phyloP scores from a whole-genome alignment of 345 rosid species.

The Camelina hispida region DNA sequence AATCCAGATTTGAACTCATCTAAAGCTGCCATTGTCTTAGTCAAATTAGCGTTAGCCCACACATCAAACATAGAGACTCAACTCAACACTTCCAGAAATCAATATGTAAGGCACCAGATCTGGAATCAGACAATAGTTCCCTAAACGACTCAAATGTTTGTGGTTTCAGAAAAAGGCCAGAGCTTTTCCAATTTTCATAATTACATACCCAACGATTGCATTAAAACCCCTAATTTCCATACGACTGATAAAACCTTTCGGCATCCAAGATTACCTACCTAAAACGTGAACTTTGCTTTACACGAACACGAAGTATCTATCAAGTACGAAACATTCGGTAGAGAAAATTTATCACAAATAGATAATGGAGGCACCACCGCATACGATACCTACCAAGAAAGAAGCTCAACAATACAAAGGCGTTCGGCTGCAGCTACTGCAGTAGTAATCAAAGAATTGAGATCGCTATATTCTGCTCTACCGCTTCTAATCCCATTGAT shows the following conservation, averaged over 20 bases:
- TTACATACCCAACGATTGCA: conserved; percentile 10
- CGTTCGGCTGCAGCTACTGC: too few relatives aligned
- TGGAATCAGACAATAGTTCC: too few relatives aligned
- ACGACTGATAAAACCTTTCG: background rate
- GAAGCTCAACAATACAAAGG: too few relatives aligned
- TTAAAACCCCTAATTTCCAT: conserved; percentile 20
- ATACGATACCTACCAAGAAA: too few relatives aligned
- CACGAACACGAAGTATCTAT: too few relatives aligned
- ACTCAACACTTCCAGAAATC: conserved; percentile 2
- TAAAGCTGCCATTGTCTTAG: conserved; percentile 42
- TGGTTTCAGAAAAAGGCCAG: background rate
- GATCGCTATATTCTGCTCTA: too few relatives aligned
- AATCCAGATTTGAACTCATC: conserved; percentile 81
- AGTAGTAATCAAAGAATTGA: too few relatives aligned
- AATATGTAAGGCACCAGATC: conserved; percentile 8
- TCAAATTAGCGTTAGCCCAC: conserved; percentile 44
- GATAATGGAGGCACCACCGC: too few relatives aligned
- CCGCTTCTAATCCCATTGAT: too few relatives aligned
- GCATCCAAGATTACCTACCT: conserved; percentile 16
- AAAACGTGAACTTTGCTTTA: too few relatives aligned
- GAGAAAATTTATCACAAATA: too few relatives aligned
- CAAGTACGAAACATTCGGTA: too few relatives aligned
- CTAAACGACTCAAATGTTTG: conserved; percentile 7
- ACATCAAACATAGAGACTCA: background rate
- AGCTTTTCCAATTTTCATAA: conserved; percentile 21